phyloP scores from a whole-genome alignment of 441 rosid genomes.

The Lepidium campestre region DNA sequence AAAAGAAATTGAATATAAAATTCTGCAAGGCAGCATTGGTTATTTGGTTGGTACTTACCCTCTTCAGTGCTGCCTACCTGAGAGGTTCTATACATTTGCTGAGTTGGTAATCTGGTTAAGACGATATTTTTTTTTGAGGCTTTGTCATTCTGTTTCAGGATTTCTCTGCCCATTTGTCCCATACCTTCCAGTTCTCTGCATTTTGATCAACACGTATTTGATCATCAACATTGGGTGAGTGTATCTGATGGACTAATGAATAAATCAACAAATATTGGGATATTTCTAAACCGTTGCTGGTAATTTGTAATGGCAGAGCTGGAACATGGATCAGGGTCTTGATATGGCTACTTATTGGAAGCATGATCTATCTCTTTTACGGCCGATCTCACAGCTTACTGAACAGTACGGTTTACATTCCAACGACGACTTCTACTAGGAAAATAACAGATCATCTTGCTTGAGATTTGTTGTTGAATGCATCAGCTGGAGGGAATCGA shows the following conservation, averaged over 20 bases:
- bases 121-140: no score
- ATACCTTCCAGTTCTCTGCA: conserved; percentile 54
- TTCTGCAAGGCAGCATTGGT: background rate
- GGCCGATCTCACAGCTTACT: conserved; percentile 60
- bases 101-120: background rate
- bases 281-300: conserved; percentile 2
- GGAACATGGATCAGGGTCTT: conserved; percentile 72
- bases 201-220: conserved; percentile 63
- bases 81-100: background rate
- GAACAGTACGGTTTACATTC: conserved; percentile 37
- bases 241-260: background rate
- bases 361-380: conserved; percentile 46
- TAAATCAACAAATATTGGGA: background rate
- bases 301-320: conserved; percentile 33
- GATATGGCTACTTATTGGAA: conserved; percentile 56
- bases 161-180: conserved; percentile 70
- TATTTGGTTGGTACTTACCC: background rate
- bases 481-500: conserved; percentile 1
- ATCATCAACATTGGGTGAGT: conserved; percentile 68
- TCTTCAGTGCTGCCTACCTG: background rate
- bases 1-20: background rate
- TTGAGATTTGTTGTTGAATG: conserved; percentile 14
- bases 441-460: conserved; percentile 37
- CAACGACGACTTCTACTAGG: conserved; percentile 32
- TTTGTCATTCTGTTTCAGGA: conserved; percentile 35